Evolutionary conservation across 495 filamentous ascomycete species (phyloP), one percentile per base, ranked within the genome.

Genomic region (Trichoderma asperelloides): DNA sequence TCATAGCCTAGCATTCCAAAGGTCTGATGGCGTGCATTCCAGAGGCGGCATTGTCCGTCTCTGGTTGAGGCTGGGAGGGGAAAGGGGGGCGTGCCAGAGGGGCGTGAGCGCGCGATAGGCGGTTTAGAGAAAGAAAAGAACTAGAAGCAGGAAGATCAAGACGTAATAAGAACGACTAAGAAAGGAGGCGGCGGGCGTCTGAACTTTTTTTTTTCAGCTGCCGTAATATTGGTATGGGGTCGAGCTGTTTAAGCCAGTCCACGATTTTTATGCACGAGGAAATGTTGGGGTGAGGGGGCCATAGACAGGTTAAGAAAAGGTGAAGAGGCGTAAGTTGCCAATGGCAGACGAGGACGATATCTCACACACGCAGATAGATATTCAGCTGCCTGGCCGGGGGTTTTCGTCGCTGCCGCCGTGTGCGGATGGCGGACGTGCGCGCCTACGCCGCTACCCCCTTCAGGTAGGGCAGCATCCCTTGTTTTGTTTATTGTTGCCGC

Each of bases 31-130:
- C 25, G 55, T 21, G 25, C 55, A 60, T 60, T 60, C 55, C 55
- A 60, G 30, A 60, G 55, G n/a, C 55, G 55, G 55, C 55, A 60
- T 60, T 60, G 55, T 60, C 55, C 55, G 55, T 60, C 55, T 60
- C 16, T 60, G 55, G 55, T 16, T 30, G 55, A 60, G 55, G 25
- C 28, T 21, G 55, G 55, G 28, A 28, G 55, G 55, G 55, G 55
- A 60, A 28, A 25, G 55, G 55, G 55, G 55, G 6, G 49, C n/a
- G 43, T 47, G 11, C 15, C 15, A 27, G 21, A 25, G 55, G 28
- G 55, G 55, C 6, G 55, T 60, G 55, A 7, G 33, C 33, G 33
- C 33, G 55, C 25, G 8, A 30, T 33, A 18, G 11, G 43, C 15
- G 25, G 25, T 30, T 13, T 13, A 28, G 55, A 60, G 8, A 30